phyloP scores from a whole-genome alignment of 2,329 filamentous ascomycete species.

The Chrysoporthe cubensis region DNA sequence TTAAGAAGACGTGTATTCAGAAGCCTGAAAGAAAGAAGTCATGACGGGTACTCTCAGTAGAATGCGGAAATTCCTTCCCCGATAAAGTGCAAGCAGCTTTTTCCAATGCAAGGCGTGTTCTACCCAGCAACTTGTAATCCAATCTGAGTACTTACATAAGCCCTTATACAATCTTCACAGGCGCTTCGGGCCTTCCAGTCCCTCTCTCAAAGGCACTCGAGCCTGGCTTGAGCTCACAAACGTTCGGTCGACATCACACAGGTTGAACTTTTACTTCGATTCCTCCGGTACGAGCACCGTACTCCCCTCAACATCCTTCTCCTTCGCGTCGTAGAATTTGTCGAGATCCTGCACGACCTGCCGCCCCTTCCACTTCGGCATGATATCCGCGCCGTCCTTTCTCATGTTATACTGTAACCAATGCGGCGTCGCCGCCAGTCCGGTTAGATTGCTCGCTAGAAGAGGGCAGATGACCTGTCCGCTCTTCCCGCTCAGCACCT shows the following conservation, averaged over 20 bases:
- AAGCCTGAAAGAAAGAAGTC: no score
- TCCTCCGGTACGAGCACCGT: slow-evolving; percentile 42
- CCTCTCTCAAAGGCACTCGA: no score
- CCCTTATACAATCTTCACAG: background rate
- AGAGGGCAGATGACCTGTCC: slow-evolving; percentile 60
- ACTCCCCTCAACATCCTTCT: slow-evolving; percentile 39
- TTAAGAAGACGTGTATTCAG: no score
- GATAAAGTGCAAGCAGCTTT: no score
- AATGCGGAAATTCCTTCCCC: no score
- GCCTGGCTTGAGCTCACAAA: background rate
- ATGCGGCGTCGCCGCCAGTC: slow-evolving; percentile 59
- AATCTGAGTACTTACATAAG: no score
- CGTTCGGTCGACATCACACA: background rate
- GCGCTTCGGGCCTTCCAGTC: background rate
- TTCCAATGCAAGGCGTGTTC: no score
- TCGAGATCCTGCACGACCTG: slow-evolving; percentile 53
- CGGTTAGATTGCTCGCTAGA: slow-evolving; percentile 44
- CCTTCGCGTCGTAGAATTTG: slow-evolving; percentile 41
- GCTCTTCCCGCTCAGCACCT: slow-evolving; percentile 61
- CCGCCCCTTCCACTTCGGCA: slow-evolving; percentile 49
- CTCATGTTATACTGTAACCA: slow-evolving; percentile 64
- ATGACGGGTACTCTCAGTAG: no score
- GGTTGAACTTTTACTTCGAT: slow-evolving; percentile 21
- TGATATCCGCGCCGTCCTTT: slow-evolving; percentile 45
- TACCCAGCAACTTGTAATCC: no score